Conservation (phyloP, 257 asterid genomes). For the Przewalskia tangutica region DNA sequence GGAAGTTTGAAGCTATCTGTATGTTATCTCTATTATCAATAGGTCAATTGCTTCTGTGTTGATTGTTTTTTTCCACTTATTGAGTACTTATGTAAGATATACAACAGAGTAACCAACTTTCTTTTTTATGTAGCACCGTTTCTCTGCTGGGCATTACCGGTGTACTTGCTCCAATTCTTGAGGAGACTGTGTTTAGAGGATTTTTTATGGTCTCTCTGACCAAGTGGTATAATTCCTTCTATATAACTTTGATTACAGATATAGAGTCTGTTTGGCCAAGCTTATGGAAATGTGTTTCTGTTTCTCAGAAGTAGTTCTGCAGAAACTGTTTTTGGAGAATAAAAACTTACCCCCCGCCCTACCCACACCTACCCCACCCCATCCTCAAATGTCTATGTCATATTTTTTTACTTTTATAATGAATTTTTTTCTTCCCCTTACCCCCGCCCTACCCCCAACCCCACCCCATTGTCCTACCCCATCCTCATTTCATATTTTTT, state of each 20-base stretch:
- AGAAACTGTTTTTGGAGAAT: too few species aligned
- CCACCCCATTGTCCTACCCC: too few species aligned
- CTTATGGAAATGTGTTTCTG: too few species aligned
- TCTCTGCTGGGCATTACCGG: conserved; percentile 91
- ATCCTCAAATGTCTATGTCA: too few species aligned
- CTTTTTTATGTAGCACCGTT: conserved; percentile 54
- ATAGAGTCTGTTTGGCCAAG: too few species aligned
- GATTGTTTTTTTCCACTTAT: background rate
- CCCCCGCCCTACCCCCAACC: too few species aligned
- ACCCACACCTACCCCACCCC: too few species aligned
- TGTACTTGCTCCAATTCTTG: conserved; percentile 91
- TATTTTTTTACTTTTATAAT: too few species aligned
- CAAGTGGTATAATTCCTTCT: conserved; percentile 51
- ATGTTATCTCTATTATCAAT: background rate
- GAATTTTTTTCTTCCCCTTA: too few species aligned
- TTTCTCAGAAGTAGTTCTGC: too few species aligned
- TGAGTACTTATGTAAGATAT: background rate
- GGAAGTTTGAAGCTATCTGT: conserved; percentile 2
- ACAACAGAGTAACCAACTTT: background rate
- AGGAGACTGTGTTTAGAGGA: conserved; percentile 93
- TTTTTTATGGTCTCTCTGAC: conserved; percentile 90
- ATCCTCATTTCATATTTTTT: too few species aligned
- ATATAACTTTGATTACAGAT: background rate
- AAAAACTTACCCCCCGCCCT: too few species aligned
- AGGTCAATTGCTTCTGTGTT: background rate